These are phyloP conservation scores for Exophiala sideris DNA, from an alignment of 2,329 filamentous ascomycete species.

Conservation along the genomic window DNA sequence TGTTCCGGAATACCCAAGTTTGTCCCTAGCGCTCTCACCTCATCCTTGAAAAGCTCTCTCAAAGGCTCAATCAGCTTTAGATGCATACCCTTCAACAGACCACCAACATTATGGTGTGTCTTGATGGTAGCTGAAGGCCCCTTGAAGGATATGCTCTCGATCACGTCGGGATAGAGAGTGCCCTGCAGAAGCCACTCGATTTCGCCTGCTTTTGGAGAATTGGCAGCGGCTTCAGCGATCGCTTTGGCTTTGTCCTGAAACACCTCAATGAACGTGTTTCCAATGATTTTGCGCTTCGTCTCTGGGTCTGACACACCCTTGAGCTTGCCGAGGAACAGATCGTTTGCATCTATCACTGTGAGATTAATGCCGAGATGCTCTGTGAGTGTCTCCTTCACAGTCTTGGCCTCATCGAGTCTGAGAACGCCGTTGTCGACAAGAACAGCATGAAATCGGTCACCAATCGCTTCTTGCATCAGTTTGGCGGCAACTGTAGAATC, in stretches of 20 bases:
- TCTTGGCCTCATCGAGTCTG: slow-evolving; percentile 76
- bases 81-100: slow-evolving; percentile 60
- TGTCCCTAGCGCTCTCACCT: slow-evolving; percentile 68
- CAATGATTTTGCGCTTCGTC: slow-evolving; percentile 87
- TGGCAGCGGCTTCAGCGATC: slow-evolving; percentile 68
- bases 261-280: slow-evolving; percentile 73
- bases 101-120: slow-evolving; percentile 70
- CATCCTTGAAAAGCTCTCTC: slow-evolving; percentile 78
- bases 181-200: slow-evolving; percentile 87
- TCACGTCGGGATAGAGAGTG: slow-evolving; percentile 74
- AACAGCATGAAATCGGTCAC: slow-evolving; percentile 78
- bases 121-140: slow-evolving; percentile 70
- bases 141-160: slow-evolving; percentile 70
- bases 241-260: slow-evolving; percentile 76
- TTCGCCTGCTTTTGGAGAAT: slow-evolving; percentile 65
- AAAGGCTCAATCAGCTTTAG: slow-evolving; percentile 67
- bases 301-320: slow-evolving; percentile 77
- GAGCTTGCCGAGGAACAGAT: slow-evolving; percentile 73
- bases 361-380: slow-evolving; percentile 85
- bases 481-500: slow-evolving; percentile 84
- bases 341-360: slow-evolving; percentile 75
- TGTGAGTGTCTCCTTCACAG: slow-evolving; percentile 75
- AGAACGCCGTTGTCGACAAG: slow-evolving; percentile 84
- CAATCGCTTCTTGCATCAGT: slow-evolving; percentile 83
- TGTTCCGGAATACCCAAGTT: slow-evolving; percentile 68